These are phyloP conservation scores for Leccinum laetum DNA, from an alignment of 1,284 basidiomycete species.

Conservation along the genomic window DNA sequence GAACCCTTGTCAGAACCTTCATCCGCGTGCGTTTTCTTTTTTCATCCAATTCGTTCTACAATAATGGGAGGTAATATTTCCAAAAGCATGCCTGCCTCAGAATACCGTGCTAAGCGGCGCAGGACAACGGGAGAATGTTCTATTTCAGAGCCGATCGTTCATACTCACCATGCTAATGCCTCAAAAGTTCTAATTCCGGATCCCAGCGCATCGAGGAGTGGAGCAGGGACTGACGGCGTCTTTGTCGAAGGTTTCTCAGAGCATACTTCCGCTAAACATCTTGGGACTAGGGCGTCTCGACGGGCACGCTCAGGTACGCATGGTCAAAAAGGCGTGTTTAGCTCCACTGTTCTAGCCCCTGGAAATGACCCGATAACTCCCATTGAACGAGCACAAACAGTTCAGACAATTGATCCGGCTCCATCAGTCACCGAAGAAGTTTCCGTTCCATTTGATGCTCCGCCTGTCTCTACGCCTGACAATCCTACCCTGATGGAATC, in stretches of 20 bases:
- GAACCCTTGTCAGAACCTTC: not conserved
- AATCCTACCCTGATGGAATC: not conserved
- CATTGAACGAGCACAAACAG: not conserved
- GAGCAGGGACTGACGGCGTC: conserved; percentile 3
- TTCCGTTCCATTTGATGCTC: not conserved
- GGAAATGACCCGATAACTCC: not conserved
- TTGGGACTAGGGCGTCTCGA: not conserved
- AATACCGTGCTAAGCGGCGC: conserved; percentile 10
- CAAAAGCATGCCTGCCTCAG: conserved; percentile 1
- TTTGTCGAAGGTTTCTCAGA: not conserved
- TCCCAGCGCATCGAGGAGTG: conserved; percentile 4
- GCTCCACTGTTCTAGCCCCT: conserved; percentile 13
- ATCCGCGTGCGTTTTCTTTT: conserved; percentile 15
- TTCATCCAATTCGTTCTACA: not conserved
- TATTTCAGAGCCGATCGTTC: not conserved
- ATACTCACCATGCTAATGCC: not conserved
- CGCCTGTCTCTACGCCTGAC: conserved; percentile 1
- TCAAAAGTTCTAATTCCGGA: not conserved
- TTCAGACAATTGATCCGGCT: conserved; percentile 6
- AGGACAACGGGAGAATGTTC: conserved; percentile 3
- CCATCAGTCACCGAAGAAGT: conserved; percentile 1
- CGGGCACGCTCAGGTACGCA: not conserved
- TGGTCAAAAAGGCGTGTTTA: conserved; percentile 7
- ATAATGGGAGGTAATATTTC: conserved; percentile 2
- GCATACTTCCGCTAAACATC: not conserved